Evolutionary conservation across 2,329 filamentous ascomycete species (phyloP).

Genomic region (Thielaviopsis populi): DNA sequence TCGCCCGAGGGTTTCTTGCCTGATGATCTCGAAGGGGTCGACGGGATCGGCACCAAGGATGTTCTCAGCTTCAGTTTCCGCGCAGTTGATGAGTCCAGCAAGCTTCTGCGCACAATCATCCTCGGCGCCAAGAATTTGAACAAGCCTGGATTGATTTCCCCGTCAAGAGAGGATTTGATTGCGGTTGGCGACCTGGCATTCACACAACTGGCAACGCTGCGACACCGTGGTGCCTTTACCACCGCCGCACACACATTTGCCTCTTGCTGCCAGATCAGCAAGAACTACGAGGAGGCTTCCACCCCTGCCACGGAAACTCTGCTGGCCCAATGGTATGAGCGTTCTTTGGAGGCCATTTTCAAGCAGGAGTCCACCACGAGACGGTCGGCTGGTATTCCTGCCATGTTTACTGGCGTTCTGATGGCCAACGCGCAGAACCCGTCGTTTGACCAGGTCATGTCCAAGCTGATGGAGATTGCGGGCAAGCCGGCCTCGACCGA

Average conservation of each 20-base stretch:
- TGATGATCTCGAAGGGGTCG: slow-evolving; percentile 56
- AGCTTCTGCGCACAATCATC: slow-evolving; percentile 51
- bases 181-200: slow-evolving; percentile 62
- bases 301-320: slow-evolving; percentile 27
- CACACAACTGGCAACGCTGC: slow-evolving; percentile 62
- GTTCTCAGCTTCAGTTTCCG: slow-evolving; percentile 90
- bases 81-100: slow-evolving; percentile 82
- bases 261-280: slow-evolving; percentile 55
- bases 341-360: slow-evolving; percentile 55
- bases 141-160: slow-evolving; percentile 31
- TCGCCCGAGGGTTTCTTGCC: slow-evolving; percentile 81
- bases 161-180: slow-evolving; percentile 41
- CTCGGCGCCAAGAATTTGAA: slow-evolving; percentile 36
- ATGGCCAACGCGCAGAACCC: slow-evolving; percentile 43
- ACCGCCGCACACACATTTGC: slow-evolving; percentile 82
- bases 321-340: slow-evolving; percentile 57
- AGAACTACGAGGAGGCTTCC: slow-evolving; percentile 28
- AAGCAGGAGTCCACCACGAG: slow-evolving; percentile 70
- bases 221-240: slow-evolving; percentile 85
- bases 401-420: slow-evolving; percentile 69
- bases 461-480: slow-evolving; percentile 45
- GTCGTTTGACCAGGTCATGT: slow-evolving; percentile 51
- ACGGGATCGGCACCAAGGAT: slow-evolving; percentile 69
- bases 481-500: slow-evolving; percentile 37
- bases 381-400: slow-evolving; percentile 81